These are phyloP conservation scores for Amoeboaphelidium protococcarum DNA, from an alignment of 371 early-diverging fungal genomes.

Conservation along the genomic window DNA sequence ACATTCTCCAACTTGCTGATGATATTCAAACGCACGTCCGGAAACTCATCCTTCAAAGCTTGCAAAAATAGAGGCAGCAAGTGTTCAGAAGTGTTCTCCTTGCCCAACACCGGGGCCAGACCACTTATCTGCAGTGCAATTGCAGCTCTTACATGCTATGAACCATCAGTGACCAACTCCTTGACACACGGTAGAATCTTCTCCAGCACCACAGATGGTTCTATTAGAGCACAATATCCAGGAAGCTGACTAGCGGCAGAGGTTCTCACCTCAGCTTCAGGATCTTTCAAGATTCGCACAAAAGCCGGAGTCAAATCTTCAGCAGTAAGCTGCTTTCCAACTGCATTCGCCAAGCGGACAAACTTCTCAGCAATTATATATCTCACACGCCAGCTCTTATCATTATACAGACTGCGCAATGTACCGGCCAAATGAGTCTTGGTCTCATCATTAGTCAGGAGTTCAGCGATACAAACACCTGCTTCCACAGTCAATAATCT, in stretches of 20 bases:
- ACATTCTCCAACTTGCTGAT: conserved; percentile 87
- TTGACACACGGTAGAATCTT: conserved; percentile 68
- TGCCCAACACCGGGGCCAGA: conserved; percentile 74
- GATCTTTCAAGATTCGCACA: conserved; percentile 59
- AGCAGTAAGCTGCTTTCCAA: conserved; percentile 38
- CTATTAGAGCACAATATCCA: conserved; percentile 56
- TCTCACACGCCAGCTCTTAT: conserved; percentile 91
- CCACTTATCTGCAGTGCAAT: conserved; percentile 85
- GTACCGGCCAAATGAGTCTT: conserved; percentile 37
- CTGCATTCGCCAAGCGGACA: conserved; percentile 52
- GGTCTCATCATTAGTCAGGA: conserved; percentile 40
- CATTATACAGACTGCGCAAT: conserved; percentile 45
- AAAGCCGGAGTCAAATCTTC: conserved; percentile 46
- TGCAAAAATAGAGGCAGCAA: conserved; percentile 77
- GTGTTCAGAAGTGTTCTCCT: conserved; percentile 77
- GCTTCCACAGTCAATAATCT: conserved; percentile 76
- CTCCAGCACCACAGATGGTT: conserved; percentile 39
- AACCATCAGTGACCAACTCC: conserved; percentile 68
- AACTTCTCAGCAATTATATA: conserved; percentile 94
- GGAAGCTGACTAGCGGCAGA: conserved; percentile 67
- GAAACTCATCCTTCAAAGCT: conserved; percentile 81
- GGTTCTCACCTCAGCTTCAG: conserved; percentile 88
- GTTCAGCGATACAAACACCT: conserved; percentile 62
- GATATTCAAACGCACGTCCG: conserved; percentile 89
- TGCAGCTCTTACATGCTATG: conserved; percentile 84